Conservation (phyloP, 345 rosid species). For the Populus euphratica region DNA sequence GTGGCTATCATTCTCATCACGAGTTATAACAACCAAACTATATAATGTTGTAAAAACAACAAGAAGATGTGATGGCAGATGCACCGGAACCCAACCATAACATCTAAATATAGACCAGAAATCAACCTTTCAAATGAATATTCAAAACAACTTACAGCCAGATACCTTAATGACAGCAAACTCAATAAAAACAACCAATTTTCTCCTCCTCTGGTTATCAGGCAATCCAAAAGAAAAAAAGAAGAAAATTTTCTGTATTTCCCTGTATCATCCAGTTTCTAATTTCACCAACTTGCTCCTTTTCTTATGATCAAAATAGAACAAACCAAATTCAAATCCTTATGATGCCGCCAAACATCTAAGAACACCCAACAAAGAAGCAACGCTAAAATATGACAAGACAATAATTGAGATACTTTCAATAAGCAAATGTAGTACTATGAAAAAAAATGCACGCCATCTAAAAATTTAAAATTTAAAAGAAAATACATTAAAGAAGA, state of each 20-base stretch:
- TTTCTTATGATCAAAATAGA: not conserved
- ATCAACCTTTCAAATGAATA: not conserved
- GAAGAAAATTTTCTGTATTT: too few species aligned
- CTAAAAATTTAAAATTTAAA: not conserved
- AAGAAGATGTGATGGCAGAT: not conserved
- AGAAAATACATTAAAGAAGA: not conserved
- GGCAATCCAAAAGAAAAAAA: not conserved
- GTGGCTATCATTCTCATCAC: not conserved
- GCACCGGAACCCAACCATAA: not conserved
- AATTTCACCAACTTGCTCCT: not conserved
- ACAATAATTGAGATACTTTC: too few species aligned
- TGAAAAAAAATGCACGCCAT: not conserved
- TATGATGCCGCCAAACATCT: not conserved
- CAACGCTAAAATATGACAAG: not conserved
- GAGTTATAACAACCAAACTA: not conserved
- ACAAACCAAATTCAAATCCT: not conserved
- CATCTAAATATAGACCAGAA: not conserved
- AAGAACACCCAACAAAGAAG: not conserved
- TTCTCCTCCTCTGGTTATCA: not conserved
- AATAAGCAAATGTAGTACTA: too few species aligned
- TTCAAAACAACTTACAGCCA: not conserved
- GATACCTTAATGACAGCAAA: not conserved
- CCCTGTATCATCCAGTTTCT: not conserved
- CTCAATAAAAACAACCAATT: not conserved
- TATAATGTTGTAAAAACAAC: not conserved